These are phyloP conservation scores for Camelina laxa DNA, from an alignment of 345 rosid species.

Conservation along the genomic window DNA sequence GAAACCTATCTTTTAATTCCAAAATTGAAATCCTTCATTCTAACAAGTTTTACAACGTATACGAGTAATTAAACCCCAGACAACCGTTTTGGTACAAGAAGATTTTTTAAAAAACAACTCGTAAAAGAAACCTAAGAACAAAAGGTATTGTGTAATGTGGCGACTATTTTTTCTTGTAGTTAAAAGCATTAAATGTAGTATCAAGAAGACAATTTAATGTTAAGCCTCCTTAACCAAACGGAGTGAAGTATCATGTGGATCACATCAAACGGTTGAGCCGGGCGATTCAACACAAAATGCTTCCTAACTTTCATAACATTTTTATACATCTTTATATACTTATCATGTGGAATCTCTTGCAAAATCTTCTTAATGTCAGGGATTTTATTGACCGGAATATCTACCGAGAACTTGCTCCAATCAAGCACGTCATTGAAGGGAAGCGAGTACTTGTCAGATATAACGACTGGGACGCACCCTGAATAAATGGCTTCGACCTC, in stretches of 20 bases:
- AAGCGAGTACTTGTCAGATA: constrained; percentile 50
- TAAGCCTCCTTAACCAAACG: constrained; percentile 65
- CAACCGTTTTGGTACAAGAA: background rate
- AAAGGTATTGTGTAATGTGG: background rate
- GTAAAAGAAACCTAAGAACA: background rate
- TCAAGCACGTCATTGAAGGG: constrained; percentile 63
- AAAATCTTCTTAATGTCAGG: constrained; percentile 56
- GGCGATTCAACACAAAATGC: constrained; percentile 63
- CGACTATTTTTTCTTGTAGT: background rate
- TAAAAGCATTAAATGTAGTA: background rate
- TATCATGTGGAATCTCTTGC: constrained; percentile 43
- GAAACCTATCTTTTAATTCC: background rate
- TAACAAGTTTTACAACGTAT: background rate
- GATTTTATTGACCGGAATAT: constrained; percentile 48
- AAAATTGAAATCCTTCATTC: background rate
- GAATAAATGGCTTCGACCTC: constrained; percentile 51
- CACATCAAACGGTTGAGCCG: constrained; percentile 56
- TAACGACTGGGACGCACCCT: constrained; percentile 57
- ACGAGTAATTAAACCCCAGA: background rate
- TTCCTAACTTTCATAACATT: constrained; percentile 49
- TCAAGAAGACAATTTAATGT: constrained; percentile 46
- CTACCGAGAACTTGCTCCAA: constrained; percentile 54
- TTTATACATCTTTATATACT: constrained; percentile 50
- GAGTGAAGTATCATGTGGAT: constrained; percentile 68
- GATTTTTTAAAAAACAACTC: background rate